Percentiles rank a stretch among this genome's conserved stretches.
Evolutionary conservation across 208 protist species (phyloP).

Genomic region (Trypanosoma avium): DNA sequence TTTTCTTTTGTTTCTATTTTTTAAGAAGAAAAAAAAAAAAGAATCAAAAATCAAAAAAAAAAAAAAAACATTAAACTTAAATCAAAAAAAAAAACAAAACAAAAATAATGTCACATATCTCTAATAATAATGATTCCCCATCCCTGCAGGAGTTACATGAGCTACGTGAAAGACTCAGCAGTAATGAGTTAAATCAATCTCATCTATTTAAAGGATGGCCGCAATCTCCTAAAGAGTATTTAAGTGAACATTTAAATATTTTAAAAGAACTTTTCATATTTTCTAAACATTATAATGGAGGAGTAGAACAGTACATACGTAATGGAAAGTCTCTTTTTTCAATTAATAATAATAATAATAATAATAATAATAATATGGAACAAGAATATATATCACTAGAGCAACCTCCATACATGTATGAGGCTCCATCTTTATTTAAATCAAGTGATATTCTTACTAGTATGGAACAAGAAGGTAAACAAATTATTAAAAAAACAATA

Average conservation of each 20-base stretch:
- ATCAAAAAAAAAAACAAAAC: too few species aligned
- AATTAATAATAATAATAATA: too few species aligned
- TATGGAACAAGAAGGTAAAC: constrained; percentile 47
- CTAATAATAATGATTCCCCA: neutral
- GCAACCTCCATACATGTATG: constrained; percentile 63
- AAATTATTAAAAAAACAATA: constrained; percentile 45
- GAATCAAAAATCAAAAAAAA: too few species aligned
- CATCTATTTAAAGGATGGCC: constrained; percentile 78
- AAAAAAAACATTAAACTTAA: too few species aligned
- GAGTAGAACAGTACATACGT: constrained; percentile 77
- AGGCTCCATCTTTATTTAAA: constrained; percentile 51
- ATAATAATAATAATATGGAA: too few species aligned
- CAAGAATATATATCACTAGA: constrained; percentile 45
- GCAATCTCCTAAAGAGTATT: constrained; percentile 33
- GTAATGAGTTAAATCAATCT: constrained; percentile 41
- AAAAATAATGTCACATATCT: neutral
- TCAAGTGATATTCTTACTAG: constrained; percentile 33
- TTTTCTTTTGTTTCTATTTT: too few species aligned
- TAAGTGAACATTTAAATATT: constrained; percentile 35
- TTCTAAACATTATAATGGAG: constrained; percentile 58
- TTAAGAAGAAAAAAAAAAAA: too few species aligned
- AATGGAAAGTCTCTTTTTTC: constrained; percentile 76
- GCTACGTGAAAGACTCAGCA: constrained; percentile 50
- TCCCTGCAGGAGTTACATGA: constrained; percentile 41
- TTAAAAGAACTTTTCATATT: constrained; percentile 66